Conservation (phyloP, 2,329 filamentous ascomycete genomes). For the Fusarium caatingaense region DNA sequence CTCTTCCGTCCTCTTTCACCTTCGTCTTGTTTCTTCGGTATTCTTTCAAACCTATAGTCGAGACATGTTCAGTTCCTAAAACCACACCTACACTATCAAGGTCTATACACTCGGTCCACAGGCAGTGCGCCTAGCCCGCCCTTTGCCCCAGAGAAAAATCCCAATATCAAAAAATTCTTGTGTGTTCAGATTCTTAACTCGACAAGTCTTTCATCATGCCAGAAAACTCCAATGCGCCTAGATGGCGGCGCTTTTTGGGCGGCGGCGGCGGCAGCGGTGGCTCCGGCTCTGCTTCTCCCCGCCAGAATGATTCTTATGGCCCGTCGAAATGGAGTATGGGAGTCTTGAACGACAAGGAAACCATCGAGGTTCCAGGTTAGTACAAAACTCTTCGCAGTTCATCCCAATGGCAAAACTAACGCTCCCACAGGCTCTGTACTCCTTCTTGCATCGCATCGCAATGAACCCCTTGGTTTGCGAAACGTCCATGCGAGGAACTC, state of each 20-base stretch:
- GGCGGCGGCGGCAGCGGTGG: constrained; percentile 12
- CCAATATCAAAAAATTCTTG: background rate
- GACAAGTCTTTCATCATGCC: constrained; percentile 23
- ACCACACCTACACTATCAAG: constrained; percentile 14
- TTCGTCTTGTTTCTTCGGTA: background rate
- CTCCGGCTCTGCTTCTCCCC: constrained; percentile 13
- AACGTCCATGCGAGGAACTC: constrained; percentile 68
- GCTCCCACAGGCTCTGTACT: constrained; percentile 64
- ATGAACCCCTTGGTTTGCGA: constrained; percentile 69
- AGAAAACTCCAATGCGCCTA: constrained; percentile 21
- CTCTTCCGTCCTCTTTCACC: background rate
- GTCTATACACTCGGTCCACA: background rate
- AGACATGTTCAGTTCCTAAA: constrained; percentile 1
- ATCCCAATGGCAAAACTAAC: constrained; percentile 13
- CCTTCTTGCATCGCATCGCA: constrained; percentile 65
- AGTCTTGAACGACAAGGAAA: constrained; percentile 83
- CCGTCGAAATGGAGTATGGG: constrained; percentile 72
- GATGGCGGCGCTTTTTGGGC: constrained; percentile 40
- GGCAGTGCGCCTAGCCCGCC: constrained; percentile 1
- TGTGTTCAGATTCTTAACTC: background rate
- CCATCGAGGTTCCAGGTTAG: constrained; percentile 88
- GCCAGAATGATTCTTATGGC: constrained; percentile 22
- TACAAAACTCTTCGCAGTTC: background rate
- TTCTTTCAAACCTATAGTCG: constrained; percentile 7
- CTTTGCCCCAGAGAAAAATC: background rate